Evolutionary conservation across 1,284 basidiomycete species (phyloP), one percentile per base, ranked within the genome.

Genomic region (Ustilago loliicola): DNA sequence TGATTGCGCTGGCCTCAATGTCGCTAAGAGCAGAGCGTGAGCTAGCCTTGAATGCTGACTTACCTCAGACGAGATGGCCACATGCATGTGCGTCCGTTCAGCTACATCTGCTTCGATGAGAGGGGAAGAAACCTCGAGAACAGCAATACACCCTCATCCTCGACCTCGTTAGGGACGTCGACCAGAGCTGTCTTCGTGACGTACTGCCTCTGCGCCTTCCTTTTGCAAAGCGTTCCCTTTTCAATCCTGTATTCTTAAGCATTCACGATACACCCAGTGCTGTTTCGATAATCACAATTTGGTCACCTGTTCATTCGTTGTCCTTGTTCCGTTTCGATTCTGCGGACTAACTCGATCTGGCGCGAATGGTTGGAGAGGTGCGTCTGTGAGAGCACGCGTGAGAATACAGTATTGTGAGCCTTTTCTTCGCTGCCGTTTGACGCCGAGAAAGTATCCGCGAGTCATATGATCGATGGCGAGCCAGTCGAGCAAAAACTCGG

Each of bases 281-380:
- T 19, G 27, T 36, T 40, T 47, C 42, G 47, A 40, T 66, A 61
- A 66, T 66, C 64, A 60, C 54, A 50, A 50, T 36, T 56, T 15
- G 54, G 38, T 52, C 36, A 58, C 48, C 27, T 65, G n/a, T 45
- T 55, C 42, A 19, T 45, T 45, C n/a, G 5, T 45, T 21, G 7
- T 17, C 17, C 15, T 19, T 40, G 34, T 40, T 9, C 6, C 38
- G 11, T 13, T 5, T 5, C 32, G 32, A 34, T 11, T 19, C 38
- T 7, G 17, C 15, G 38, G 38, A 19, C 6, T 6, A 23, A 45
- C 7, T 45, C 42, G 4, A 21, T 45, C 42, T 45, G 36, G 32
- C 32, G 32, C 32, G 11, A 34, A 34, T 6, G 32, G 11, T 34
- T 5, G 5, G 32, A 11, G 5, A 9, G 13, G 11, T 40, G 6